Conservation (phyloP, 257 asterid species). For the Penstemon davidsonii region DNA sequence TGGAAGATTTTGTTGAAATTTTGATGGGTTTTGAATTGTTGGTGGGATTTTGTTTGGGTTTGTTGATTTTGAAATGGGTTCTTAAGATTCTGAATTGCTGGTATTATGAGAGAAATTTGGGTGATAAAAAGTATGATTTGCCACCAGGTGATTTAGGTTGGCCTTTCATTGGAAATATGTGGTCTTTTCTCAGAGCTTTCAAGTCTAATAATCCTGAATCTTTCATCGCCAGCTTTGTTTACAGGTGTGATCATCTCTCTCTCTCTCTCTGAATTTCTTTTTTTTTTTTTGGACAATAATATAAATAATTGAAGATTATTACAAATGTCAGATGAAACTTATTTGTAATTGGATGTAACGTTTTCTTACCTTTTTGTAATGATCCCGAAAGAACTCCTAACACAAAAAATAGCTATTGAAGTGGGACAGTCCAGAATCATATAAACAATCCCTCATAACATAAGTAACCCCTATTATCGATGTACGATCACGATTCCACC, state of each 20-base stretch:
- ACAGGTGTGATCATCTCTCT: slow-evolving; percentile 49
- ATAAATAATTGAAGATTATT: too few species aligned
- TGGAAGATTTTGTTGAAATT: not conserved
- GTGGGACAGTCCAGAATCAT: too few species aligned
- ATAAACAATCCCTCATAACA: too few species aligned
- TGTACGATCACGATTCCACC: too few species aligned
- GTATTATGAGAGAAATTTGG: slow-evolving; percentile 58
- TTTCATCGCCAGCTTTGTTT: slow-evolving; percentile 50
- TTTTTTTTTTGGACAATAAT: too few species aligned
- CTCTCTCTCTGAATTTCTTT: not conserved
- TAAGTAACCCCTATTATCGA: too few species aligned
- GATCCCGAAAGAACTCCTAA: too few species aligned
- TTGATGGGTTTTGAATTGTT: slow-evolving; percentile 25
- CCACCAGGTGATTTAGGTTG: slow-evolving; percentile 97
- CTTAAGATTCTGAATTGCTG: slow-evolving; percentile 36
- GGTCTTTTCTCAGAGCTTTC: slow-evolving; percentile 84
- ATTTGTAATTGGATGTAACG: too few species aligned
- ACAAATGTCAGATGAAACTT: too few species aligned
- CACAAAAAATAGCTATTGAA: too few species aligned
- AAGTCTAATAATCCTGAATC: slow-evolving; percentile 68
- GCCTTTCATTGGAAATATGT: slow-evolving; percentile 93
- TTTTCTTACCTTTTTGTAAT: too few species aligned
- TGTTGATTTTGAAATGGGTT: slow-evolving; percentile 21
- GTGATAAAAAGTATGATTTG: slow-evolving; percentile 44
- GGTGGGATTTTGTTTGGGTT: slow-evolving; percentile 27